Conservation (phyloP, 768 basidiomycete genomes). For the Lactarius vividus region DNA sequence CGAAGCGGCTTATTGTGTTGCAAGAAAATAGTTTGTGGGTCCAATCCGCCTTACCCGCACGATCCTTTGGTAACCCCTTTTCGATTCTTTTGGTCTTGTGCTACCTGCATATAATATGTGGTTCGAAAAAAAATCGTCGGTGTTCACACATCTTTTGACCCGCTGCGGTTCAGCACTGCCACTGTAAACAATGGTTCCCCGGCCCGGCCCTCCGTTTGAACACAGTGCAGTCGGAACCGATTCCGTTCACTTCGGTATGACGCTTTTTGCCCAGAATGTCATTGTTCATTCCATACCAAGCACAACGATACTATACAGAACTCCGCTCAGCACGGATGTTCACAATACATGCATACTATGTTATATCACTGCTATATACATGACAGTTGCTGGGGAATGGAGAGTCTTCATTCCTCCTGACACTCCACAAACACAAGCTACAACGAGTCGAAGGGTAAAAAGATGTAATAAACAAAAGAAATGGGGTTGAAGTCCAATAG, state of each 20-base stretch:
- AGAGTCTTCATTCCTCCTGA: neutral
- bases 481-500: neutral
- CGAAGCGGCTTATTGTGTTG: conserved; percentile 1
- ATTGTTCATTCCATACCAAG: neutral
- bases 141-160: neutral
- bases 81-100: neutral
- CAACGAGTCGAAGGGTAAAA: neutral
- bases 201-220: neutral
- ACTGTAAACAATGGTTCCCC: neutral
- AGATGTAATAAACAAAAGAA: neutral
- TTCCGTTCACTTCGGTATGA: neutral
- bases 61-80: neutral
- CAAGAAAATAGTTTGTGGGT: neutral
- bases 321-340: neutral
- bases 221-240: neutral
- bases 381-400: conserved; percentile 2
- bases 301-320: neutral
- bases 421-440: neutral
- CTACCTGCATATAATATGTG: neutral
- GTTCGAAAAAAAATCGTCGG: neutral
- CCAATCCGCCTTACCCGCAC: neutral
- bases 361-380: neutral
- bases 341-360: neutral
- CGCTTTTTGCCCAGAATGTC: neutral
- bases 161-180: neutral